These are phyloP conservation scores for Hemileccinum rubropunctum DNA, from an alignment of 768 basidiomycete genomes.

Conservation along the genomic window DNA sequence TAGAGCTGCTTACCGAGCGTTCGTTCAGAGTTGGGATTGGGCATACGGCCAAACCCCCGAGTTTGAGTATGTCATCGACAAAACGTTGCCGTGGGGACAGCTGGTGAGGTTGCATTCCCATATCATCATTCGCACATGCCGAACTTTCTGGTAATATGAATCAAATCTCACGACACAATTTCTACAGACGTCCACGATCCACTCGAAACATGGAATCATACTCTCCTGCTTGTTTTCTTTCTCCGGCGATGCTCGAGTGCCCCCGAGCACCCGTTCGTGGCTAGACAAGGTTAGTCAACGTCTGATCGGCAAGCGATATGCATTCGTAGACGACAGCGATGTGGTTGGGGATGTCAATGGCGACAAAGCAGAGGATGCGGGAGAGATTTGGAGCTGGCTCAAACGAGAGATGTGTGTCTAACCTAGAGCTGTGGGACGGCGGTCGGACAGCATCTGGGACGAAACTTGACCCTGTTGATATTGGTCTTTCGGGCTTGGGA, in stretches of 20 bases:
- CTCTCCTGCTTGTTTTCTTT: slow-evolving; percentile 40
- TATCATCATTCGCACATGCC: neutral
- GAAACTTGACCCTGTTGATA: too few relatives aligned
- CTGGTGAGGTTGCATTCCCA: slow-evolving; percentile 35
- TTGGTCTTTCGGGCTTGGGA: too few relatives aligned
- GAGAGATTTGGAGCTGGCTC: slow-evolving; percentile 29
- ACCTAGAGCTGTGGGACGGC: neutral
- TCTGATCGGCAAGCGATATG: slow-evolving; percentile 39
- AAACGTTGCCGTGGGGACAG: slow-evolving; percentile 51
- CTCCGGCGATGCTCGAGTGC: slow-evolving; percentile 19
- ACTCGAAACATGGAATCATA: slow-evolving; percentile 66
- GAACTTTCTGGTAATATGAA: neutral
- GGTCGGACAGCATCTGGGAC: too few relatives aligned
- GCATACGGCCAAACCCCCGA: slow-evolving; percentile 91
- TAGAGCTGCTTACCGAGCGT: neutral
- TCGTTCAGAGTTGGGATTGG: slow-evolving; percentile 87
- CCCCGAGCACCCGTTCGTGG: neutral
- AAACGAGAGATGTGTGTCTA: slow-evolving; percentile 18
- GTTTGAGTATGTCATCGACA: slow-evolving; percentile 63
- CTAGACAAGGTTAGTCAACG: slow-evolving; percentile 24
- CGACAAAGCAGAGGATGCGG: slow-evolving; percentile 1
- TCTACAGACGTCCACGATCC: slow-evolving; percentile 45
- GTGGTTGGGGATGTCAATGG: neutral
- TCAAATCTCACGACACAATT: neutral
- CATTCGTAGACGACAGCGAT: slow-evolving; percentile 31